Evolutionary conservation across 257 asterid genomes (phyloP).

Genomic region (Linderniella brevidens): DNA sequence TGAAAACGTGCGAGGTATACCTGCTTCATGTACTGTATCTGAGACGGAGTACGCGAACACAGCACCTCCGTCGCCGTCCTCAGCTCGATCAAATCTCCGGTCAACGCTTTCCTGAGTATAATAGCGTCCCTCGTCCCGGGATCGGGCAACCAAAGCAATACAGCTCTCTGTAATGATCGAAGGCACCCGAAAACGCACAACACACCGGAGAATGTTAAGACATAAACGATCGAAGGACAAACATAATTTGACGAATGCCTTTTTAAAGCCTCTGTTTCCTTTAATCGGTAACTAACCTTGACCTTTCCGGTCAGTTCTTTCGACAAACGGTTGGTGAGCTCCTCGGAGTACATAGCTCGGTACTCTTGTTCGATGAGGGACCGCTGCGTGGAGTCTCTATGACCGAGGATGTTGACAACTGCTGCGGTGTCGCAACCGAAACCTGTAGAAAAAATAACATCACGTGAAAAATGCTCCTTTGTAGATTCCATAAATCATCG

Average conservation of each 20-base stretch:
- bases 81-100: conserved; percentile 23
- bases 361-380: conserved; percentile 70
- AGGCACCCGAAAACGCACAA: not conserved
- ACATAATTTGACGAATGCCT: not conserved
- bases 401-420: conserved; percentile 68
- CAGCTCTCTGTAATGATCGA: conserved; percentile 42
- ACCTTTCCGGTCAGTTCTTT: conserved; percentile 73
- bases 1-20: conserved; percentile 37
- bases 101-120: conserved; percentile 39
- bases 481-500: not conserved
- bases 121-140: conserved; percentile 78
- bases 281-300: conserved; percentile 25
- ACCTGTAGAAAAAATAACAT: conserved; percentile 25
- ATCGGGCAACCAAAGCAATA: conserved; percentile 78
- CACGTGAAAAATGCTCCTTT: not conserved
- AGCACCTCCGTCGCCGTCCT: conserved; percentile 81
- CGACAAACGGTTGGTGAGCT: conserved; percentile 53
- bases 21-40: conserved; percentile 68
- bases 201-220: not conserved
- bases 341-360: conserved; percentile 47
- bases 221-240: not conserved
- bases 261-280: not conserved
- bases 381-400: conserved; percentile 80
- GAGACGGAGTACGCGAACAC: conserved; percentile 80
- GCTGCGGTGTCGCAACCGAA: conserved; percentile 83